Conservation (phyloP, 257 asterid species). For the Solanum tacnaense region DNA sequence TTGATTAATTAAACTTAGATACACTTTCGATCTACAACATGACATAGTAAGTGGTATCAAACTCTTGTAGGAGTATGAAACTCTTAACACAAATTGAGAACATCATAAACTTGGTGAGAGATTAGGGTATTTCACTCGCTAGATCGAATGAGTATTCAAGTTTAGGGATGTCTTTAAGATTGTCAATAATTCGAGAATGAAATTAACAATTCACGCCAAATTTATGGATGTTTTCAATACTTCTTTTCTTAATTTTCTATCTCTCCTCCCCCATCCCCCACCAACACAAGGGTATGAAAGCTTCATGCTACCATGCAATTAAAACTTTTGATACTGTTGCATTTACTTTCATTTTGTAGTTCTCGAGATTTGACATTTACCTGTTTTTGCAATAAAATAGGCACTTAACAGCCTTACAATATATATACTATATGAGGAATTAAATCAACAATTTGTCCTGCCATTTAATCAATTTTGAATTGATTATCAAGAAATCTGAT, state of each 20-base stretch:
- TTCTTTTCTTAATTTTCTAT: background rate
- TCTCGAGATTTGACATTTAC: background rate
- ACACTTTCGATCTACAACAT: too few relatives aligned
- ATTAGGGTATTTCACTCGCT: background rate
- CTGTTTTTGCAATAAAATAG: background rate
- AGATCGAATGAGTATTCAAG: too few relatives aligned
- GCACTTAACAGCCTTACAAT: background rate
- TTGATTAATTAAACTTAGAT: too few relatives aligned
- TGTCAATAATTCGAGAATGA: too few relatives aligned
- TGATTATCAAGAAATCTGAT: background rate
- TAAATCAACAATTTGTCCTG: background rate
- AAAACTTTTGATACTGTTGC: background rate
- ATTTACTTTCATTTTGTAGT: background rate
- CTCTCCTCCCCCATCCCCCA: background rate
- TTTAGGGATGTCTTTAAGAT: too few relatives aligned
- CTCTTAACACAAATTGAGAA: too few relatives aligned
- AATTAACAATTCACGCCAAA: too few relatives aligned
- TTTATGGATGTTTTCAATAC: too few relatives aligned
- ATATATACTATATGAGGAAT: background rate
- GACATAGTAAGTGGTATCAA: background rate
- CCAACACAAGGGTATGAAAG: background rate
- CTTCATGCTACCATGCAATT: background rate
- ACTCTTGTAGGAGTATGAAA: background rate
- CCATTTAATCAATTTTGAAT: background rate
- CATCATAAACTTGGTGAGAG: too few relatives aligned